Conservation (phyloP, 805 yeast species). For the Blastobotrys peoriensis region DNA sequence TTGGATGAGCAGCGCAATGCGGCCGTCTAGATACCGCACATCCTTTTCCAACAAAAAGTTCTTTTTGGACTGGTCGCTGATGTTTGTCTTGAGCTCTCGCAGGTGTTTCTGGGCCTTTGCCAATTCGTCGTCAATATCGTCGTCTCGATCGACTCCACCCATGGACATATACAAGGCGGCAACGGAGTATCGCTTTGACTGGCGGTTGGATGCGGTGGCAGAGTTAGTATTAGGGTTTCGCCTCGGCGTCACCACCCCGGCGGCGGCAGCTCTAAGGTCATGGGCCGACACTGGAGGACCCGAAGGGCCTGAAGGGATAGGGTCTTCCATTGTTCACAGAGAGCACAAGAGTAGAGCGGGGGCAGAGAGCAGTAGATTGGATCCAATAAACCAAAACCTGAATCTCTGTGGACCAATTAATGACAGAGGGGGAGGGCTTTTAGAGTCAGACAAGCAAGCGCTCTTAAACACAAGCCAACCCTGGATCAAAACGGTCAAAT, state of each 20-base stretch:
- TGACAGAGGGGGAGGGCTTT: too few species aligned
- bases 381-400: too few species aligned
- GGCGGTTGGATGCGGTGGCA: slow-evolving; percentile 18
- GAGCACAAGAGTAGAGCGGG: not conserved
- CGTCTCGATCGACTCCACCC: slow-evolving; percentile 31
- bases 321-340: not conserved
- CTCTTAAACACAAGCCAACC: not conserved
- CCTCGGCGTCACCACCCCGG: not conserved
- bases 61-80: slow-evolving; percentile 31
- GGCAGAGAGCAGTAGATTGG: too few species aligned
- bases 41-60: slow-evolving; percentile 35
- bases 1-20: slow-evolving; percentile 35
- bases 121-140: slow-evolving; percentile 31
- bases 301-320: too few species aligned
- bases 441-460: too few species aligned
- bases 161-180: slow-evolving; percentile 32
- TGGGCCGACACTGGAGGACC: not conserved
- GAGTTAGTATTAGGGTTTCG: slow-evolving; percentile 5
- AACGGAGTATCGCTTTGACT: slow-evolving; percentile 31
- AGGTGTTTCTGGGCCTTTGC: slow-evolving; percentile 30
- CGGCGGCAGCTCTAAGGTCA: not conserved
- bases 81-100: slow-evolving; percentile 29
- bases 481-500: not conserved
- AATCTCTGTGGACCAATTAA: too few species aligned
- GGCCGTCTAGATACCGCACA: slow-evolving; percentile 33